These are phyloP conservation scores for Stipa capillata DNA, from an alignment of 176 grass and related monocot genomes.

Conservation along the genomic window DNA sequence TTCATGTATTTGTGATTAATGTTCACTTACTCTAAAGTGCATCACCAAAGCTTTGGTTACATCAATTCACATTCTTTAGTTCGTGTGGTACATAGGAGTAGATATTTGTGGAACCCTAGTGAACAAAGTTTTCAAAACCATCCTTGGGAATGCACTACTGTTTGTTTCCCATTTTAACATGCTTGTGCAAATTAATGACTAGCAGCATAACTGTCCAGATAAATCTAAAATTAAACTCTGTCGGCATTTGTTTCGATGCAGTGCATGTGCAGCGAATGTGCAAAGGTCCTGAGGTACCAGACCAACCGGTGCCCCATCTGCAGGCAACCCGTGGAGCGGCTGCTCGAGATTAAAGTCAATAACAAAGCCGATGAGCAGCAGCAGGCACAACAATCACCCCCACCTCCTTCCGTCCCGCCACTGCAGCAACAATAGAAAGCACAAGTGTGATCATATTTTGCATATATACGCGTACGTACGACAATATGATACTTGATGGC, in stretches of 20 bases:
- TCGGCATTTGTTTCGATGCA: constrained; percentile 19
- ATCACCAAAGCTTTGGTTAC: no score
- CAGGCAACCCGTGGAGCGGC: constrained; percentile 53
- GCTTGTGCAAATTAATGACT: neutral
- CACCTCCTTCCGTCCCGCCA: neutral
- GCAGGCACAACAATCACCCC: neutral
- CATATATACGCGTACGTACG: neutral
- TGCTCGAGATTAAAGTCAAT: constrained; percentile 56
- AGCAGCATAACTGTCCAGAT: neutral
- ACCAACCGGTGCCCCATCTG: constrained; percentile 60
- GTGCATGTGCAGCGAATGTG: constrained; percentile 66
- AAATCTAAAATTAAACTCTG: neutral
- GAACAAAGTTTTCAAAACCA: neutral
- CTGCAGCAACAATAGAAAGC: neutral
- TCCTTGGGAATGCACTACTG: no score
- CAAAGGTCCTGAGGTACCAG: constrained; percentile 58
- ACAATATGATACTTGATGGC: constrained; percentile 11
- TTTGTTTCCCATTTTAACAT: neutral
- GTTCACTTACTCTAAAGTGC: no score
- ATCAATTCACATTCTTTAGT: no score
- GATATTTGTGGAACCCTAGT: no score
- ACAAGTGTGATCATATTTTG: neutral
- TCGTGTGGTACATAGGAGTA: no score
- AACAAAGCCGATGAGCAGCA: constrained; percentile 30
- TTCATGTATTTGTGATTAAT: neutral